A percentile compares a stretch with the other conserved stretches of the same genome.
These are phyloP conservation scores for Candida ponderosae DNA, from an alignment of 805 yeast species.

Conservation along the genomic window DNA sequence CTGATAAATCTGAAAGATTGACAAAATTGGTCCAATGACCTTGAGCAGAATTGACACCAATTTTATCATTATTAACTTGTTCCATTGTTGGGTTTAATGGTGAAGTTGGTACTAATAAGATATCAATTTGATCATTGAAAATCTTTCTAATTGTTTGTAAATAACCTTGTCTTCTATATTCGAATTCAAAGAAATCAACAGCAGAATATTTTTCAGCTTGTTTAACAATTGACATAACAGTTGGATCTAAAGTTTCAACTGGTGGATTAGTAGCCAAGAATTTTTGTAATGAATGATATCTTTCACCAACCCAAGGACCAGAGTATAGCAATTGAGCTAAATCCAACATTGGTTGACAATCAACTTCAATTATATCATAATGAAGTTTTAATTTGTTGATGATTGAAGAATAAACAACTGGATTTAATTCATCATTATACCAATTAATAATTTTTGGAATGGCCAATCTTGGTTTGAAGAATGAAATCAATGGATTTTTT, in stretches of 20 bases:
- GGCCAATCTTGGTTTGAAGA: conserved; percentile 61
- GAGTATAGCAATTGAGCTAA: conserved; percentile 87
- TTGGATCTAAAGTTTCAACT: conserved; percentile 67
- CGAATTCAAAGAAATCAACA: conserved; percentile 75
- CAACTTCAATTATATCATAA: conserved; percentile 53
- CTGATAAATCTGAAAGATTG: conserved; percentile 88
- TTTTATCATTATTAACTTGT: conserved; percentile 69
- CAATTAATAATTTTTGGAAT: conserved; percentile 69
- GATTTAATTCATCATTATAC: conserved; percentile 78
- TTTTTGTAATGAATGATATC: conserved; percentile 76
- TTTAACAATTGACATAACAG: conserved; percentile 66
- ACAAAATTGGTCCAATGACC: conserved; percentile 99
- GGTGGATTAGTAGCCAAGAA: conserved; percentile 69
- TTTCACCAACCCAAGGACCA: conserved; percentile 98
- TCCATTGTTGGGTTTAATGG: conserved; percentile 84
- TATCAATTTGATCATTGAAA: conserved; percentile 53
- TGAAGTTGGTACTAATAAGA: conserved; percentile 84
- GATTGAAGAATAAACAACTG: conserved; percentile 56
- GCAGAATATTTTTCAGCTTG: conserved; percentile 77
- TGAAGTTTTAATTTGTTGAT: conserved; percentile 47
- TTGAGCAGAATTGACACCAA: conserved; percentile 77
- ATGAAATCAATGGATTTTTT: conserved; percentile 49
- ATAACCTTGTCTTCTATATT: conserved; percentile 79
- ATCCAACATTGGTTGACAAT: conserved; percentile 69
- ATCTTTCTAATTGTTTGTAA: conserved; percentile 52